Conservation (phyloP, 345 rosid species). For the Brassica carinata region DNA sequence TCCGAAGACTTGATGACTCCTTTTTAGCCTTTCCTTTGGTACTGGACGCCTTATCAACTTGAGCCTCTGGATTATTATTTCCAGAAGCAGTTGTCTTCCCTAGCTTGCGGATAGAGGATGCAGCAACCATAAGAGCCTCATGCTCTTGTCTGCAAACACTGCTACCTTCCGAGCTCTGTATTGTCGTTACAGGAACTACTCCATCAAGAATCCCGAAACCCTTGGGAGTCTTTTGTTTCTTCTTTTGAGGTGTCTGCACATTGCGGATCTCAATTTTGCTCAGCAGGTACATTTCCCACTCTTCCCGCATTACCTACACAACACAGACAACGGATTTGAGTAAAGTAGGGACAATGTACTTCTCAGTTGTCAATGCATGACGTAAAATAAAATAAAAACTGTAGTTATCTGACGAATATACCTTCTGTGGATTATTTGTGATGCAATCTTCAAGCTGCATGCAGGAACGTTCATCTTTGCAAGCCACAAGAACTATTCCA, state of each 20-base stretch:
- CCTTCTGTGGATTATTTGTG: conserved; percentile 67
- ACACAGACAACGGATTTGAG: background rate
- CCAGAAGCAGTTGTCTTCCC: conserved; percentile 40
- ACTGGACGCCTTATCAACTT: conserved; percentile 36
- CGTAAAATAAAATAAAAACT: background rate
- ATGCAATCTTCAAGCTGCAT: conserved; percentile 97
- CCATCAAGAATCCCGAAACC: conserved; percentile 98
- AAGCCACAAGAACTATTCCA: conserved; percentile 81
- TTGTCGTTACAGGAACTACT: conserved; percentile 62
- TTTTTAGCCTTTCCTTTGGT: conserved; percentile 55
- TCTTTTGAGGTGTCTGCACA: conserved; percentile 69
- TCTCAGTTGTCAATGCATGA: background rate
- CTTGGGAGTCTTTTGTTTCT: conserved; percentile 72
- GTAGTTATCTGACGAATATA: background rate
- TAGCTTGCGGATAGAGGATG: conserved; percentile 60
- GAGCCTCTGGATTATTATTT: conserved; percentile 49
- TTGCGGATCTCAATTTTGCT: conserved; percentile 79
- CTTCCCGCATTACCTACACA: conserved; percentile 84
- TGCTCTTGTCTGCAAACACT: conserved; percentile 75
- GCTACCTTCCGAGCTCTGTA: conserved; percentile 66
- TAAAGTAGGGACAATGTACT: background rate
- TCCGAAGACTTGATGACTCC: conserved; percentile 37
- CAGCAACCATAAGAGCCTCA: conserved; percentile 77
- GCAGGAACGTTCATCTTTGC: conserved; percentile 94
- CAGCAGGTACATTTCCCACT: conserved; percentile 88